These are phyloP conservation scores for Globisporangium heterothallicum DNA, from an alignment of 352 stramenopile genomes.

Conservation along the genomic window DNA sequence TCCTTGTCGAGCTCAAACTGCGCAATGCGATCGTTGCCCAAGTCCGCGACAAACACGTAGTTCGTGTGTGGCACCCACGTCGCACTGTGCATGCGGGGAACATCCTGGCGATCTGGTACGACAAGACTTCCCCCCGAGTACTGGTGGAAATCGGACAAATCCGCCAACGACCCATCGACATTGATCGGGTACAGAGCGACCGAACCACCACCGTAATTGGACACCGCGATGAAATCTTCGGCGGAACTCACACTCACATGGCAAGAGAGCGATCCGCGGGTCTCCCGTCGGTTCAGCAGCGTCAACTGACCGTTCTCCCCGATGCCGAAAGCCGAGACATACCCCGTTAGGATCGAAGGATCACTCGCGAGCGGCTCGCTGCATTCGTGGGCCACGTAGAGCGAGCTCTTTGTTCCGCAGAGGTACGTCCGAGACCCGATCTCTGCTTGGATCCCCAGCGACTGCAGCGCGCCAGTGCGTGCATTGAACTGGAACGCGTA, in stretches of 20 bases:
- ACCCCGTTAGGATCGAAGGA: conserved; percentile 40
- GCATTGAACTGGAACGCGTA: conserved; percentile 58
- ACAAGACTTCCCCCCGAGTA: conserved; percentile 41
- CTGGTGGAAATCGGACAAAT: conserved; percentile 33
- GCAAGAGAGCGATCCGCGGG: conserved; percentile 47
- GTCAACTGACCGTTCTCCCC: conserved; percentile 29
- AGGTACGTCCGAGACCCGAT: conserved; percentile 62
- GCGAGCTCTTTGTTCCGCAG: conserved; percentile 21
- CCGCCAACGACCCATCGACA: conserved; percentile 41
- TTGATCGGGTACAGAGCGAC: conserved; percentile 54
- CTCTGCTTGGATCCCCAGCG: conserved; percentile 37
- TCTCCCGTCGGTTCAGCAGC: conserved; percentile 47
- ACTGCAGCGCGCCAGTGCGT: conserved; percentile 35
- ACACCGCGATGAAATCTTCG: conserved; percentile 47
- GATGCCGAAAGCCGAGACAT: conserved; percentile 55
- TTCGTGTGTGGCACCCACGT: conserved; percentile 37
- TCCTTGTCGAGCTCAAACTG: conserved; percentile 47
- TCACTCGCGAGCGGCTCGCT: conserved; percentile 29
- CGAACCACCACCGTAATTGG: conserved; percentile 74
- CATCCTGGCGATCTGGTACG: conserved; percentile 62
- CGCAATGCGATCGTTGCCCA: conserved; percentile 64
- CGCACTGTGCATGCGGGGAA: conserved; percentile 68
- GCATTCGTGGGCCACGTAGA: conserved; percentile 74
- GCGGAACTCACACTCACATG: conserved; percentile 49
- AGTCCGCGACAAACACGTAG: conserved; percentile 47